Evolutionary conservation across 352 stramenopile genomes (phyloP), one percentile per base, ranked within the genome.

Genomic region (Blastocystis sp.): DNA sequence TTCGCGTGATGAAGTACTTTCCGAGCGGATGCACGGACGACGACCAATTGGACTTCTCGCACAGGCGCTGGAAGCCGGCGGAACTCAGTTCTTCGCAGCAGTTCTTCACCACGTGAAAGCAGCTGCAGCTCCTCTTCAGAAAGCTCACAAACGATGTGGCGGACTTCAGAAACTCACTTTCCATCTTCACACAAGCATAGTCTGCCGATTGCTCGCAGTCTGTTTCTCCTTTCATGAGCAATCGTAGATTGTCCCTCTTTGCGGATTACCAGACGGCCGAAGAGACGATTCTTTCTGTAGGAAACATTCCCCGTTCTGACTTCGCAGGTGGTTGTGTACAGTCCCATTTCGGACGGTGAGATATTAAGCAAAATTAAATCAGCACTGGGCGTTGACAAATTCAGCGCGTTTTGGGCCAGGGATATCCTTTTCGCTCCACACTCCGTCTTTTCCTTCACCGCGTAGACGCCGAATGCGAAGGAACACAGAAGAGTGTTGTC

Each of bases 1-100:
- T 98, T 67, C 95, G 91, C 52, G 95, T 98, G 80, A 97, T 97
- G 90, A 95, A 98, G 91, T 98, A 99, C 91, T 97, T 98, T 77
- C 96, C 96, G 56, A 93, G 92, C 4, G 91, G 91, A 61, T 91
- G 70, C 23, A 96, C 52, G 38, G 21, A 43, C n/a, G 45, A 65
- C 34, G 59, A 41, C 78, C 78, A 88, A 7, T 62, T 41, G 0
- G 45, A 45, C 64, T 79, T 76, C 60, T 88, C 78, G 43, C 60
- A 65, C n/a, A 88, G 14, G 48, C 78, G 78, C 45, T 76, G 62
- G 78, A 79, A 88, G 59, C 78, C 78, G 41, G 45, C 62, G 34
- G 64, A 64, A 4, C 43, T 48, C 2, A 88, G 62, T 38, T 61
- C 34, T 14, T 76, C 64, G 53, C 64, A 76, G 48, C 78, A 88